A percentile compares a stretch with the other conserved stretches of the same genome.
Conservation (phyloP, 768 basidiomycete genomes). For the Rhizopogon sp. region DNA sequence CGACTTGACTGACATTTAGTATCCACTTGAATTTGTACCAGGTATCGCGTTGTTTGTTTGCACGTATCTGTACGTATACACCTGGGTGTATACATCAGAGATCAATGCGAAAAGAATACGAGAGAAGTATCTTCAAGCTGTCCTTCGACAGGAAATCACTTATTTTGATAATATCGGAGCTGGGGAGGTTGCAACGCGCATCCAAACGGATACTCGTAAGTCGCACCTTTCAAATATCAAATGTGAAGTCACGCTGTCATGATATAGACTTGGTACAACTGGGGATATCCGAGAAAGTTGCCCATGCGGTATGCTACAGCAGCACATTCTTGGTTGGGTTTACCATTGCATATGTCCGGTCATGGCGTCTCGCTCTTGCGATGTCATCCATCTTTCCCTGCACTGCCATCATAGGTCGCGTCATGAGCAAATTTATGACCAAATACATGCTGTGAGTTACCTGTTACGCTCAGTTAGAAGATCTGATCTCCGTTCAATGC, state of each 20-base stretch:
- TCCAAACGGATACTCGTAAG: conserved; percentile 19
- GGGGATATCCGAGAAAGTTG: conserved; percentile 49
- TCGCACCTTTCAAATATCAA: neutral
- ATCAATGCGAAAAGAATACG: conserved; percentile 42
- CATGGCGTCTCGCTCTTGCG: conserved; percentile 47
- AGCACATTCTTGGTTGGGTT: conserved; percentile 47
- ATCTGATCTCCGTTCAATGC: neutral
- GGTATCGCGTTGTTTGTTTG: conserved; percentile 42
- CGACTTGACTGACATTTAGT: neutral
- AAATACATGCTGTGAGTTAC: conserved; percentile 21
- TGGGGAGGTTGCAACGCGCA: conserved; percentile 55
- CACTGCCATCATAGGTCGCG: conserved; percentile 37
- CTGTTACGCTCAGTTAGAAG: no score
- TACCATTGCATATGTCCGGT: conserved; percentile 32
- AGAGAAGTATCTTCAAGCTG: conserved; percentile 41
- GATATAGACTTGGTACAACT: conserved; percentile 40
- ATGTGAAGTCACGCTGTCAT: neutral
- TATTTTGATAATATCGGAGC: conserved; percentile 43
- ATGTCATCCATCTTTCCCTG: conserved; percentile 45
- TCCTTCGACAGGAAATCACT: conserved; percentile 47
- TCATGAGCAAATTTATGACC: conserved; percentile 32
- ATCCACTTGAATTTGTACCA: conserved; percentile 3
- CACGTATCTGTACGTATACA: conserved; percentile 37
- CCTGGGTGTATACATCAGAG: conserved; percentile 36
- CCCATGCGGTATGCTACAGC: conserved; percentile 31